Base-by-base conservation (phyloP, 208 protist genomes). In the Endotrypanum monterogeii region DNA sequence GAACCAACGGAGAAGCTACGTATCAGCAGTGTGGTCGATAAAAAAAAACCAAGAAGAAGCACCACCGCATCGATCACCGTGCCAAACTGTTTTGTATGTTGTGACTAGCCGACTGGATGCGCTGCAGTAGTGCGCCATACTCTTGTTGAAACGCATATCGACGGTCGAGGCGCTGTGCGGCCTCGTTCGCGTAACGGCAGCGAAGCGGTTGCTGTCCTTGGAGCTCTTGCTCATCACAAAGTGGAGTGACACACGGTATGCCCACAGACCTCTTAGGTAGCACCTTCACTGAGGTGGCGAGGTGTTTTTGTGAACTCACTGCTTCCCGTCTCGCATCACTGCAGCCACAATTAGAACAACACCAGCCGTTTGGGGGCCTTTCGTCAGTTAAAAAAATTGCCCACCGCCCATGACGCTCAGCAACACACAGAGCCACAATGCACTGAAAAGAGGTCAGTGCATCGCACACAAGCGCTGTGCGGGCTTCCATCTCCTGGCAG, bases 381-480 rank as follows among this genome's bases (percentile, higher is more conserved):
- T 30, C 20, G 50, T 79, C 55, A 46, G 78, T 58, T 44, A 88
- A 81, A 55, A 69, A 75, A 65, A 84, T 89, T 25, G 71, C 70
- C 86, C 91, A 94, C 32, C 65, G 41, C 12, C 89, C 87, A 32
- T 87, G 76, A 20, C 81, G 80, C 48, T 79, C 72, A 8, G 76
- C 71, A 30, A 91, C 85, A 35, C 79, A 81, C 46, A 83, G 75
- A 50, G 78, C 74, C 0, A 94, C 84, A 61, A 94, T 85, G n/a
- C 86, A 83, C 65, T 94, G 89, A 83, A 96, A 93, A 41, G 79
- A 78, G 4, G 84, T 92, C 39, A 83, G 48, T 61, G 90, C 88
- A 76, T 93, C 89, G 68, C 89, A 96, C 30, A 60, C 28, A 5
- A 96, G 67, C 14, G 63, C 28, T 16, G 89, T 94, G 16, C 92